A percentile compares a stretch with the other conserved stretches of the same genome.
Evolutionary conservation across 371 early-diverging fungal genomes (phyloP).

Genomic region (Apophysomyces elegans): DNA sequence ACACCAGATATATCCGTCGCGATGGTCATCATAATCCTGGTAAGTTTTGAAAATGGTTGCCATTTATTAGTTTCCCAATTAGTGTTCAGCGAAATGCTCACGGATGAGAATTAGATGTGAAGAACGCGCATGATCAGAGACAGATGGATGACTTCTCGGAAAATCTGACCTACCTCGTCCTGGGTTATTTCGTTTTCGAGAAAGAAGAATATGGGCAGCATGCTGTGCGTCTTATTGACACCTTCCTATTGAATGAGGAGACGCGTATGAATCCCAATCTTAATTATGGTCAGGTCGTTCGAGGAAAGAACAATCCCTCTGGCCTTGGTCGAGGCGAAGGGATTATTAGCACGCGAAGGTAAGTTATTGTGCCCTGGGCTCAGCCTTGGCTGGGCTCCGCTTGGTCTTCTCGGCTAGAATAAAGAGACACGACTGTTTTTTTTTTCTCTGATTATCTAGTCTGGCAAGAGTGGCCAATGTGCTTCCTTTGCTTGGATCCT

Average conservation of each 20-base stretch:
- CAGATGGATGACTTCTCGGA: conserved; percentile 46
- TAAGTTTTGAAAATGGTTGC: conserved; percentile 4
- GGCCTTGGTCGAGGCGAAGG: conserved; percentile 41
- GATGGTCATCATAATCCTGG: conserved; percentile 53
- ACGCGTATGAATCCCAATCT: conserved; percentile 50
- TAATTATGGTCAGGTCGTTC: conserved; percentile 43
- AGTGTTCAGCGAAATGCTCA: neutral
- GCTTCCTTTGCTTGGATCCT: conserved; percentile 28
- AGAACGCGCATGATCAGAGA: conserved; percentile 33
- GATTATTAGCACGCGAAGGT: conserved; percentile 43
- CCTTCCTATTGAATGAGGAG: conserved; percentile 36
- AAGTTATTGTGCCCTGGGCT: conserved; percentile 10
- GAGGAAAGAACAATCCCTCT: conserved; percentile 36
- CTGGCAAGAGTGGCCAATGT: conserved; percentile 39
- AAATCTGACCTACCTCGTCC: conserved; percentile 30
- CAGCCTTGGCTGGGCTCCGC: too few species aligned
- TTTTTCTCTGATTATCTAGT: conserved; percentile 15
- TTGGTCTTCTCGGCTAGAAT: too few species aligned
- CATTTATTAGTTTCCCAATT: neutral
- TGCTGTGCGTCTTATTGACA: conserved; percentile 32
- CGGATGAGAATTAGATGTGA: conserved; percentile 25
- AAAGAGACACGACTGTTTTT: neutral
- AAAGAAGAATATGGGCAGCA: conserved; percentile 35
- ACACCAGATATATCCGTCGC: conserved; percentile 33
- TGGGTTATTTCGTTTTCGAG: conserved; percentile 37